These are phyloP conservation scores for Venustampulla echinocandica DNA, from an alignment of 495 filamentous ascomycete genomes.

Conservation along the genomic window DNA sequence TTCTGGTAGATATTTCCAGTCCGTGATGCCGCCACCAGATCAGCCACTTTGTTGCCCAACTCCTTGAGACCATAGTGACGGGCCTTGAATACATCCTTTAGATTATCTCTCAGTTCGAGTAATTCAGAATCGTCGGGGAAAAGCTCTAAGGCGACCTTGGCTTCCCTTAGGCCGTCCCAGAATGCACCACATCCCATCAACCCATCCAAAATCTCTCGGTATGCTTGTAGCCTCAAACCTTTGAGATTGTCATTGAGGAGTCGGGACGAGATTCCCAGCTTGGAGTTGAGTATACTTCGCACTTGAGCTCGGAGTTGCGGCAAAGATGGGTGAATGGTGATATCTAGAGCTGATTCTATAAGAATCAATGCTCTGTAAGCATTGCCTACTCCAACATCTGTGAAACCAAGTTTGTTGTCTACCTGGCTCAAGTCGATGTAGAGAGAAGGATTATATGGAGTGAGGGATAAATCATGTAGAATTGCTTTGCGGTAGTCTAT, in stretches of 20 bases:
- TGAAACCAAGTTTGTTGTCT: constrained; percentile 11
- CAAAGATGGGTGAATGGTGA: not conserved
- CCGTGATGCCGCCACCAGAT: not conserved
- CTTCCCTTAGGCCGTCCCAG: constrained; percentile 14
- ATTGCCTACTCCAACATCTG: constrained; percentile 8
- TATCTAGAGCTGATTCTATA: constrained; percentile 1
- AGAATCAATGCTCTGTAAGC: constrained; percentile 7
- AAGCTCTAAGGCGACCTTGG: constrained; percentile 8
- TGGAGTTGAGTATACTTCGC: too few relatives aligned
- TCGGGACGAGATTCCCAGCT: not conserved
- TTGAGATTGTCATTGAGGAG: constrained; percentile 13
- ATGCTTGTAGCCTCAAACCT: constrained; percentile 1
- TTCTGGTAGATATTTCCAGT: constrained; percentile 12
- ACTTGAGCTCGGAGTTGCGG: not conserved
- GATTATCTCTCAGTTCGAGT: not conserved
- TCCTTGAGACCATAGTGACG: not conserved
- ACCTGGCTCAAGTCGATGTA: constrained; percentile 1
- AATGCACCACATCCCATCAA: constrained; percentile 10
- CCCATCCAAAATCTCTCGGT: constrained; percentile 3
- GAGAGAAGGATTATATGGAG: constrained; percentile 10
- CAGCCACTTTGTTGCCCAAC: not conserved
- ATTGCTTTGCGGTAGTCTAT: constrained; percentile 6
- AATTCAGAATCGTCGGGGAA: constrained; percentile 14
- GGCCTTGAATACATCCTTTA: constrained; percentile 6
- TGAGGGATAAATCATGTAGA: constrained; percentile 7